Evolutionary conservation across 306 rosid species (phyloP).

Genomic region (Mucuna pruriens): DNA sequence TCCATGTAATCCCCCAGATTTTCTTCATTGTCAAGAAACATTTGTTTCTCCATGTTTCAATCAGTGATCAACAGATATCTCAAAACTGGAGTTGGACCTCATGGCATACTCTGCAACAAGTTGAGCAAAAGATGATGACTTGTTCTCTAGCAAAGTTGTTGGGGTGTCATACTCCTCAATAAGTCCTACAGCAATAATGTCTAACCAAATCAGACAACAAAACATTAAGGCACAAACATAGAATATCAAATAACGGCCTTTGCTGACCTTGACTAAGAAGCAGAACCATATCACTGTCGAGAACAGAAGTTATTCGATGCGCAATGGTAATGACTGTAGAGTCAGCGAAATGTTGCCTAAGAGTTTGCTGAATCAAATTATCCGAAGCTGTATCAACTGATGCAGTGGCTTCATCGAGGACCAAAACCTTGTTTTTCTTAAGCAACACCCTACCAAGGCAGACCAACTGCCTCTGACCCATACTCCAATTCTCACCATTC

Average conservation of each 20-base stretch:
- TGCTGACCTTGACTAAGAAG: slow-evolving; percentile 76
- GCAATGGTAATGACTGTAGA: slow-evolving; percentile 80
- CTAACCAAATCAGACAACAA: not conserved
- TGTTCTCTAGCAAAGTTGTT: slow-evolving; percentile 64
- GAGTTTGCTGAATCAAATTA: slow-evolving; percentile 80
- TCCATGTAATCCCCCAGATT: not conserved
- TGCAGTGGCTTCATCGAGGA: slow-evolving; percentile 93
- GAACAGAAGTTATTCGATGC: slow-evolving; percentile 84
- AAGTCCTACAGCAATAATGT: slow-evolving; percentile 55
- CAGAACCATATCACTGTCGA: slow-evolving; percentile 78
- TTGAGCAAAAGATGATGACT: slow-evolving; percentile 75
- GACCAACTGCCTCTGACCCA: slow-evolving; percentile 92
- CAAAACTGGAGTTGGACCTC: slow-evolving; percentile 58
- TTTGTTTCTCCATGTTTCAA: not conserved
- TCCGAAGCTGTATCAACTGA: slow-evolving; percentile 91
- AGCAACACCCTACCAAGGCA: slow-evolving; percentile 90
- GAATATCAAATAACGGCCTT: not conserved
- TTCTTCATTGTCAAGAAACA: slow-evolving; percentile 38
- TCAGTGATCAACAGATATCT: slow-evolving; percentile 17
- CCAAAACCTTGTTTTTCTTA: slow-evolving; percentile 77
- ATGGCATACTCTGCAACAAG: slow-evolving; percentile 78
- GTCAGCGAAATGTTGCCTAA: slow-evolving; percentile 63
- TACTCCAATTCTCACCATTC: slow-evolving; percentile 95
- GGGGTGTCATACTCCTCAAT: slow-evolving; percentile 79
- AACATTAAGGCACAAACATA: not conserved